phyloP scores from a whole-genome alignment of 2,329 filamentous ascomycete genomes.

The Drechslerella coelobrocha region DNA sequence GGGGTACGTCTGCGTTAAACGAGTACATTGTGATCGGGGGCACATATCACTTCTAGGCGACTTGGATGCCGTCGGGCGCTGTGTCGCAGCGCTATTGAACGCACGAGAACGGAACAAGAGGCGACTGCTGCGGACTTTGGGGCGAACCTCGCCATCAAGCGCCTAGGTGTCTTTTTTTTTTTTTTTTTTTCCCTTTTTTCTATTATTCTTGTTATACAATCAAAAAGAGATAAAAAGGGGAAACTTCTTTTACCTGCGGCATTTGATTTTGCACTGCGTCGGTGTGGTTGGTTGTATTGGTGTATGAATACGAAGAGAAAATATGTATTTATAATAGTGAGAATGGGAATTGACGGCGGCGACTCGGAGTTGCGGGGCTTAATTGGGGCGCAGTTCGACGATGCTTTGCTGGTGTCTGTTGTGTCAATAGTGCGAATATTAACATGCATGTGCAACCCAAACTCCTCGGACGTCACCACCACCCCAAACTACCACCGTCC shows the following conservation, averaged over 20 bases:
- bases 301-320: not conserved
- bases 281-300: not conserved
- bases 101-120: slow-evolving; percentile 68
- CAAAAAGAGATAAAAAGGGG: not conserved
- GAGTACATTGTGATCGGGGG: slow-evolving; percentile 80
- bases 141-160: slow-evolving; percentile 31
- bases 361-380: not conserved
- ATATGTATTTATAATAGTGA: not conserved
- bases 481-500: no score
- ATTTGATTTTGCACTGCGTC: not conserved
- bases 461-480: no score
- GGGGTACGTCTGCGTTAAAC: slow-evolving; percentile 76
- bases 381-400: not conserved
- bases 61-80: slow-evolving; percentile 77
- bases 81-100: slow-evolving; percentile 65
- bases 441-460: not conserved
- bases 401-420: no score
- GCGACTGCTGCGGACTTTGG: slow-evolving; percentile 32
- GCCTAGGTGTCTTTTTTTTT: not conserved
- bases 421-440: not conserved
- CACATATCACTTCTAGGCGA: slow-evolving; percentile 89
- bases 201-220: not conserved
- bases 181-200: not conserved
- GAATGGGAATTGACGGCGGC: not conserved
- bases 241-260: not conserved